Percentiles rank a stretch among this genome's conserved stretches.
Conservation (phyloP, 1,139 yeast genomes). For the Citeromyces hawaiiensis region DNA sequence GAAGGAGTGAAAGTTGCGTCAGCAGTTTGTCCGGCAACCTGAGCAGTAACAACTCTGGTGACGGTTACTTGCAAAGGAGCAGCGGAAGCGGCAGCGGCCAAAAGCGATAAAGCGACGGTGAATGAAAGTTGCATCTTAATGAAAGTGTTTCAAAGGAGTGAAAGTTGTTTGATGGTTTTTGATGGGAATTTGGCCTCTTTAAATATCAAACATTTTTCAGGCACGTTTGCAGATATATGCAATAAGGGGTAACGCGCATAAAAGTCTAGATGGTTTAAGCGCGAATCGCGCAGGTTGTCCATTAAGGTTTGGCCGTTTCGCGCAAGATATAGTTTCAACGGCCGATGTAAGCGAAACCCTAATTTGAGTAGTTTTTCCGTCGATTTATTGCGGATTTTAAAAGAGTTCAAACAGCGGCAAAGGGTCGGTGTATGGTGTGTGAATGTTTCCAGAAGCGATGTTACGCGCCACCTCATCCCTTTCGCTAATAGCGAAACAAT, state of each 20-base stretch:
- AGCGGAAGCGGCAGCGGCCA: slow-evolving; percentile 2
- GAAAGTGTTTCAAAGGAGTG: background rate
- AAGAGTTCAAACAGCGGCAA: too few relatives aligned
- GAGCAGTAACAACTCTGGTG: background rate
- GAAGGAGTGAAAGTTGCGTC: slow-evolving; percentile 4
- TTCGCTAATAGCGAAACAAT: too few relatives aligned
- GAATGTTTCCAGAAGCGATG: too few relatives aligned
- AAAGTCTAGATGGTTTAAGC: background rate
- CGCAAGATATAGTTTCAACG: background rate
- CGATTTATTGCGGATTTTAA: too few relatives aligned
- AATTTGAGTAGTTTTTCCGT: too few relatives aligned
- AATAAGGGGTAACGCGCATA: background rate
- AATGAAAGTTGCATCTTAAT: slow-evolving; percentile 2
- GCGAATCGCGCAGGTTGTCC: background rate
- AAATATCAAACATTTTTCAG: background rate
- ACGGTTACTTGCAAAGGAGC: slow-evolving; percentile 2
- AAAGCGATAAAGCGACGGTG: slow-evolving; percentile 1
- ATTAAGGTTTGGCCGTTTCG: background rate
- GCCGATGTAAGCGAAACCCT: too few relatives aligned
- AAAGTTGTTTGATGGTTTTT: background rate
- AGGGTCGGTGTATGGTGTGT: too few relatives aligned
- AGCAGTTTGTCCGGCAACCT: background rate
- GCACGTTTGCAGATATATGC: background rate
- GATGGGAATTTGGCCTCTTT: background rate
- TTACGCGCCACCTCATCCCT: too few relatives aligned